These are phyloP conservation scores for Coniella lustricola DNA, from an alignment of 2,329 filamentous ascomycete genomes.

Conservation along the genomic window DNA sequence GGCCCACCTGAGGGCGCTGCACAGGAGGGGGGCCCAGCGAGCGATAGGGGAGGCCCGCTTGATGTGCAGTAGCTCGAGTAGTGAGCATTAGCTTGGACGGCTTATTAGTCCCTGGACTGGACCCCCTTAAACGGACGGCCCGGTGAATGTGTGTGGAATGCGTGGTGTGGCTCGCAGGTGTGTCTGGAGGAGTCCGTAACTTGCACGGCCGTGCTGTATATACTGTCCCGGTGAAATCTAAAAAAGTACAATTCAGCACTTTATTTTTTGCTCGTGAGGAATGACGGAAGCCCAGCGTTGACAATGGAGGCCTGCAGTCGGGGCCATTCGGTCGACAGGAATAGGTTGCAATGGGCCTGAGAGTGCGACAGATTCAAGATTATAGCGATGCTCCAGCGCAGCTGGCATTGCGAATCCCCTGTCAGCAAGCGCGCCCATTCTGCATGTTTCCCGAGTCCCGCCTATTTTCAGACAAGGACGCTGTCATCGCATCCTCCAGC, in stretches of 20 bases:
- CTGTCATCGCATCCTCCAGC: neutral
- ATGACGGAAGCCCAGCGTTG: neutral
- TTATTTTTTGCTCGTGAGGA: neutral
- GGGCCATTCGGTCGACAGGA: too few relatives aligned
- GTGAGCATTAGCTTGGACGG: too few relatives aligned
- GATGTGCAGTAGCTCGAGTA: neutral
- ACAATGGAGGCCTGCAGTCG: neutral
- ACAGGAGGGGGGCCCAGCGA: neutral
- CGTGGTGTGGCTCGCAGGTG: too few relatives aligned
- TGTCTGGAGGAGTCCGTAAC: too few relatives aligned
- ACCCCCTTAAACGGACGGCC: too few relatives aligned
- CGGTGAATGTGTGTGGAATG: too few relatives aligned
- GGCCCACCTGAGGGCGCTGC: too few relatives aligned
- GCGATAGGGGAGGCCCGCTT: neutral
- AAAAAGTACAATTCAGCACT: too few relatives aligned
- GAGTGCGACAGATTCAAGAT: neutral
- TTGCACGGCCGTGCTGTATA: too few relatives aligned
- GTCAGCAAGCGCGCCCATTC: slow-evolving; percentile 1
- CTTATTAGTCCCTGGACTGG: too few relatives aligned
- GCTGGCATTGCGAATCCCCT: neutral
- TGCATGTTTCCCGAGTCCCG: neutral
- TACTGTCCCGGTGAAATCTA: too few relatives aligned
- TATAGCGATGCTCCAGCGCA: neutral
- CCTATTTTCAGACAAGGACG: slow-evolving; percentile 2
- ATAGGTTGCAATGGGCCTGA: too few relatives aligned